phyloP scores from a whole-genome alignment of 805 yeast genomes.

The Teunomyces stri region DNA sequence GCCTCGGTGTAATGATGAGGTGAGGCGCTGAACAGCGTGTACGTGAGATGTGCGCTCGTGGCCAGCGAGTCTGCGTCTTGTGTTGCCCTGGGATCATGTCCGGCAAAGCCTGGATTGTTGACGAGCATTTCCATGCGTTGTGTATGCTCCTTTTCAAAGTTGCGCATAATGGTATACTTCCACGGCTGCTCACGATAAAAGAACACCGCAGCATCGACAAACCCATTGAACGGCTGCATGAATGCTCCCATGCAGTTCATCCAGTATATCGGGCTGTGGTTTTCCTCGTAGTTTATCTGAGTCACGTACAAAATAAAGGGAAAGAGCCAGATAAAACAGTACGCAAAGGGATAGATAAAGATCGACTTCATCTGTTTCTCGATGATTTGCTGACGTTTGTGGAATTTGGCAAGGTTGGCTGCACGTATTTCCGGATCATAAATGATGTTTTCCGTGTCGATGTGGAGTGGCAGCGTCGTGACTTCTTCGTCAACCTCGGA shows the following conservation, averaged over 20 bases:
- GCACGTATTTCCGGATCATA: slow-evolving; percentile 48
- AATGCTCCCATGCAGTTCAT: slow-evolving; percentile 66
- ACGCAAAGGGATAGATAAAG: slow-evolving; percentile 82
- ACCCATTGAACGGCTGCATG: slow-evolving; percentile 77
- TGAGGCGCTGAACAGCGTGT: slow-evolving; percentile 27
- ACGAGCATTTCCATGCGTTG: slow-evolving; percentile 20
- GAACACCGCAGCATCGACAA: slow-evolving; percentile 74
- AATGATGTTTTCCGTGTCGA: slow-evolving; percentile 19
- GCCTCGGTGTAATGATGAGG: slow-evolving; percentile 26
- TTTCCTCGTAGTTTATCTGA: slow-evolving; percentile 46
- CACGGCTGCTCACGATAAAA: slow-evolving; percentile 78
- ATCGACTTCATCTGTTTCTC: slow-evolving; percentile 76
- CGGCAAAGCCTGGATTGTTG: background rate
- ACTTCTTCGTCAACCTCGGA: slow-evolving; percentile 28
- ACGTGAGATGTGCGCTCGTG: slow-evolving; percentile 22
- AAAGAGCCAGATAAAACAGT: slow-evolving; percentile 75
- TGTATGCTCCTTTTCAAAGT: slow-evolving; percentile 35
- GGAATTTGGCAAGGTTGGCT: slow-evolving; percentile 60
- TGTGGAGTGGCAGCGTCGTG: slow-evolving; percentile 11
- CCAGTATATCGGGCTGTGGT: slow-evolving; percentile 58
- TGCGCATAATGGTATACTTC: slow-evolving; percentile 47
- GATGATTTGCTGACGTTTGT: slow-evolving; percentile 61
- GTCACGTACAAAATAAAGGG: slow-evolving; percentile 70
- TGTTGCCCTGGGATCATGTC: background rate
- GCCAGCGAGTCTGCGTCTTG: slow-evolving; percentile 19